Base-by-base conservation (phyloP, 768 basidiomycete genomes). In the Candolleomyces aberdarensis region DNA sequence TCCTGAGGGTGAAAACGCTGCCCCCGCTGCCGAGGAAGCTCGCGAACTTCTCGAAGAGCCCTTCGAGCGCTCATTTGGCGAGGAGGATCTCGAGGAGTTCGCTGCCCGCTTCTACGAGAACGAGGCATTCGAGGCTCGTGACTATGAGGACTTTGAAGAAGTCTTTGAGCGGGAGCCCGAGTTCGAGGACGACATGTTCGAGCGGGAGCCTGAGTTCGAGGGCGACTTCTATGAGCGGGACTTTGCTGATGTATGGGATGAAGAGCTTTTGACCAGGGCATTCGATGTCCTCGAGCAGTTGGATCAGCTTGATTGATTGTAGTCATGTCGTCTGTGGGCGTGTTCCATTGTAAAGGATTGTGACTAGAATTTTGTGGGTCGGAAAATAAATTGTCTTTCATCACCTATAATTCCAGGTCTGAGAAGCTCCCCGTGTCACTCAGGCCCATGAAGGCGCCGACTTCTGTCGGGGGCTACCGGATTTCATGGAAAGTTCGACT, bases 261-360 rank as follows among this genome's bases (percentile, higher is more conserved):
- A 43, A 3, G 56, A 57, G 40, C 41, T 57, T 22, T 57, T 57
- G 40, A 44, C 22, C 11, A 13, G 56, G 19, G 56, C 40, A 8
- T 58, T 57, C 44, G 40, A 41, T 22, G 29, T 49, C 48, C 47
- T 49, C 11, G 57, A 58, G 48, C 52, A 60, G 53, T 53, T 56
- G 17, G 59, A 60, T n/a, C 32, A 54, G 58, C 59, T 60, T 22
- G 59, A 60, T 32, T 60, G 56, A 56, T 31, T 48, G 8, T 53
- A 20, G 40, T 9, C 22, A n/a, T 32, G 20, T 39, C 22, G 19
- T 58, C 36, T 36, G 29, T 22, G 15, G 10, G 15, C 26, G 26
- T 51, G 29, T 41, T 36, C 40, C 29, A 41, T 15, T 54, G 39
- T 39, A 39, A 48, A 32, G 55, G 56, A 39, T 46, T 22, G 9